phyloP scores from a whole-genome alignment of 768 basidiomycete genomes.

The Tulasnella sp. region DNA sequence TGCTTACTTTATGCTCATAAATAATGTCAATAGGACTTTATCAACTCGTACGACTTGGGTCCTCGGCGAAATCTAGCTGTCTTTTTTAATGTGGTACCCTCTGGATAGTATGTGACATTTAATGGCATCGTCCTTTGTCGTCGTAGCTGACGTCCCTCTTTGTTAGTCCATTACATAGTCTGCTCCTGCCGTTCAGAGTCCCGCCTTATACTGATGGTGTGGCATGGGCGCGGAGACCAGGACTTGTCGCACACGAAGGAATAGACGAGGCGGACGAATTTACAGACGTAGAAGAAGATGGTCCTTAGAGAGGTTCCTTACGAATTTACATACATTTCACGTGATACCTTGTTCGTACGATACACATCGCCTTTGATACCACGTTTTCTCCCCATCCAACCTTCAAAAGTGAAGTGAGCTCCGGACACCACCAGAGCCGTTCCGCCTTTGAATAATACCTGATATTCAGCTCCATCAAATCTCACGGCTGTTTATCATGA shows the following conservation, averaged over 20 bases:
- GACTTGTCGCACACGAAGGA: constrained; percentile 50
- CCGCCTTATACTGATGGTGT: constrained; percentile 78
- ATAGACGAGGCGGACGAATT: constrained; percentile 71
- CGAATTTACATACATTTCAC: too few species aligned
- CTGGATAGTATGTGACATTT: constrained; percentile 62
- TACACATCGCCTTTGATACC: too few species aligned
- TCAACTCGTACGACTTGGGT: constrained; percentile 86
- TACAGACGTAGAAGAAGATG: constrained; percentile 57
- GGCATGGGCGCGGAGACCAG: constrained; percentile 61
- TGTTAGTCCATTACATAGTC: constrained; percentile 56
- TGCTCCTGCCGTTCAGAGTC: constrained; percentile 72
- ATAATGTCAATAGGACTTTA: constrained; percentile 46
- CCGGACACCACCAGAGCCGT: too few species aligned
- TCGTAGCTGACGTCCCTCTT: background rate
- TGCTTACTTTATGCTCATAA: constrained; percentile 83
- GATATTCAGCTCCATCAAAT: too few species aligned
- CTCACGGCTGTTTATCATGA: too few species aligned
- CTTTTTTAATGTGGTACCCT: constrained; percentile 77
- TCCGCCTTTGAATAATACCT: too few species aligned
- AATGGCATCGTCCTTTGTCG: too few species aligned
- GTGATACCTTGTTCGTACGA: too few species aligned
- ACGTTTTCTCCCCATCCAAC: too few species aligned
- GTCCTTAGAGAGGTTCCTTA: background rate
- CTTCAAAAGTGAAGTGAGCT: too few species aligned
- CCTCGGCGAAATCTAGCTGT: constrained; percentile 56